Base-by-base conservation (phyloP, 257 asterid genomes). In the Solanum rostratum region DNA sequence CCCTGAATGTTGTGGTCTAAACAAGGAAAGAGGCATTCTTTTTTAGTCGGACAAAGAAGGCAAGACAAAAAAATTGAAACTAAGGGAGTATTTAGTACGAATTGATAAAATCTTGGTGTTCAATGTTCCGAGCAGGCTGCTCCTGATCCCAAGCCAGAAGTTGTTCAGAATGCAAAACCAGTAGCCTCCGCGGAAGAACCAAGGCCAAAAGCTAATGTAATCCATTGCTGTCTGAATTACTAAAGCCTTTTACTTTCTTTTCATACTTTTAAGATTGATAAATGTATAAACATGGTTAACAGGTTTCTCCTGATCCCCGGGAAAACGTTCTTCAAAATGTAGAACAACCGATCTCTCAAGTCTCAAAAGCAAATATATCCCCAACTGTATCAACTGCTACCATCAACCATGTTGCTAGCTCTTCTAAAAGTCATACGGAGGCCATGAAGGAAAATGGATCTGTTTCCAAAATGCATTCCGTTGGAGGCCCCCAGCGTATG, bases 401-500 rank as follows among this genome's bases (percentile, higher is more conserved):
- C 79, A 80, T 78, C 49, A 73, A 83, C 62, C 19, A 71, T 52
- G 86, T 85, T 54, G 71, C 86, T 65, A 84, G 85, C 24, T 79
- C 86, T 78, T 82, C 85, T 41, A 41, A 89, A 83, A 86, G 49
- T 20, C 60, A 83, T 46, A 0, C n/a, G 7, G 86, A 87, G 55
- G 85, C 30, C 45, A 3, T 46, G 13, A 89, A 82, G 33, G 87
- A 29, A 82, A 84, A 80, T 20, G 76, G 24, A 8, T 74, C 81
- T 24, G 81, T 24, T 46, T 8, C 41, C 39, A 46, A 14, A 20
- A 14, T 5, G 2, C 84, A 81, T 49, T 8, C 73, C 1, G 10
- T 52, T 30, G 86, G 68, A 84, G 81, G 49, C 43, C 41, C 71
- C 46, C 84, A 74, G 30, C 6, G 91, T 87, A 86, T 68, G 88